Conservation (phyloP, 345 rosid species). For the Salix dunnii region DNA sequence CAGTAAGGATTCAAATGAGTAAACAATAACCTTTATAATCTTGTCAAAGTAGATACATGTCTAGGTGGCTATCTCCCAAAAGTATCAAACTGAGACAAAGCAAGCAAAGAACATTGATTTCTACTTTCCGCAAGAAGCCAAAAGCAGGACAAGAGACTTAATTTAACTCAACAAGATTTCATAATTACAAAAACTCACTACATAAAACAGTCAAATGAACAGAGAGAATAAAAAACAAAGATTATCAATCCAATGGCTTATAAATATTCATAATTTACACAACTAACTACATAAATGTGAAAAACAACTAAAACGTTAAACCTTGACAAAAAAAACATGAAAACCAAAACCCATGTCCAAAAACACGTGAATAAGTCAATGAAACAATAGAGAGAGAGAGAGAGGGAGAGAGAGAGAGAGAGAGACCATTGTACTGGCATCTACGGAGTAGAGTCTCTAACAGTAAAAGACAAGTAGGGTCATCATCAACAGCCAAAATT, state of each 20-base stretch:
- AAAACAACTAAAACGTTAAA: not conserved
- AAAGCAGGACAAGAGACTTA: not conserved
- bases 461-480: slow-evolving; percentile 60
- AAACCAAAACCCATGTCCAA: slow-evolving; percentile 13
- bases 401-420: not conserved
- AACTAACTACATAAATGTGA: not conserved
- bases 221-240: not conserved
- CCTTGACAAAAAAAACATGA: not conserved
- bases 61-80: slow-evolving; percentile 14
- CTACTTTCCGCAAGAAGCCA: not conserved
- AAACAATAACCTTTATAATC: slow-evolving; percentile 10
- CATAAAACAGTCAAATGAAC: not conserved
- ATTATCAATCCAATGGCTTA: not conserved
- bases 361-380: slow-evolving; percentile 10
- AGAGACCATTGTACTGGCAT: slow-evolving; percentile 61
- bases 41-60: not conserved
- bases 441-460: slow-evolving; percentile 56
- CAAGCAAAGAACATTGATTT: not conserved
- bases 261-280: not conserved
- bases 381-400: not conserved
- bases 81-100: slow-evolving; percentile 6
- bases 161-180: not conserved
- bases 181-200: not conserved
- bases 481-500: slow-evolving; percentile 81
- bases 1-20: not conserved